phyloP scores from a whole-genome alignment of 1,284 basidiomycete genomes.

The Rhodotorula sp. region DNA sequence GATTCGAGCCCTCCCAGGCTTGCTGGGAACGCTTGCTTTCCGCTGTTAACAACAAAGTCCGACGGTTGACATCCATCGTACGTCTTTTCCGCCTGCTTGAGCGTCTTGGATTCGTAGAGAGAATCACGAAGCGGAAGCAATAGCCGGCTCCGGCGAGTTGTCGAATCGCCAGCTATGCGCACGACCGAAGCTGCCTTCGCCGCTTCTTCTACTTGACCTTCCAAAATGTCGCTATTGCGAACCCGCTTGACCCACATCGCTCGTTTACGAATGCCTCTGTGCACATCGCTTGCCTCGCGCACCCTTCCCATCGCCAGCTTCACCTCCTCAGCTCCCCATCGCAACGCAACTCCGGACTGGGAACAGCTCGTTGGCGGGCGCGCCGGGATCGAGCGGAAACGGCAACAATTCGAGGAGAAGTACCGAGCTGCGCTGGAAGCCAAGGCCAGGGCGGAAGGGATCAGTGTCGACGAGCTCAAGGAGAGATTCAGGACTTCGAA shows the following conservation, averaged over 20 bases:
- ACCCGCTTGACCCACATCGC: neutral
- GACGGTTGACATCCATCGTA: too few species aligned
- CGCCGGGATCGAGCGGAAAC: constrained; percentile 26
- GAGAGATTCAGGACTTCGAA: neutral
- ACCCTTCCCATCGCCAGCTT: neutral
- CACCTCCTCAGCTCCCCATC: neutral
- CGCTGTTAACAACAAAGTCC: too few species aligned
- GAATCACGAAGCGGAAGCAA: too few species aligned
- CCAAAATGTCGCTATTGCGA: neutral
- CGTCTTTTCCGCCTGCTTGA: too few species aligned
- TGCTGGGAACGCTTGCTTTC: too few species aligned
- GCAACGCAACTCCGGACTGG: constrained; percentile 33
- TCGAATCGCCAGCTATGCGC: too few species aligned
- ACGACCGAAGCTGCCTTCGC: neutral
- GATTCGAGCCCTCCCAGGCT: too few species aligned
- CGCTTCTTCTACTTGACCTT: neutral
- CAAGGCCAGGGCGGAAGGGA: constrained; percentile 38
- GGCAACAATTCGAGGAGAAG: constrained; percentile 35
- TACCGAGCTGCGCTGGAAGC: constrained; percentile 37
- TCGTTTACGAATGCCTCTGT: neutral
- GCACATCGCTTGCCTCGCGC: neutral
- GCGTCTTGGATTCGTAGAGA: too few species aligned
- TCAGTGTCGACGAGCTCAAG: constrained; percentile 39
- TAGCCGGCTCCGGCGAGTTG: too few species aligned
- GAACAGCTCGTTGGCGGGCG: constrained; percentile 39